A percentile compares a stretch with the other conserved stretches of the same genome.
These are phyloP conservation scores for Nannizziopsis barbatae DNA, from an alignment of 2,329 filamentous ascomycete genomes.

Conservation along the genomic window DNA sequence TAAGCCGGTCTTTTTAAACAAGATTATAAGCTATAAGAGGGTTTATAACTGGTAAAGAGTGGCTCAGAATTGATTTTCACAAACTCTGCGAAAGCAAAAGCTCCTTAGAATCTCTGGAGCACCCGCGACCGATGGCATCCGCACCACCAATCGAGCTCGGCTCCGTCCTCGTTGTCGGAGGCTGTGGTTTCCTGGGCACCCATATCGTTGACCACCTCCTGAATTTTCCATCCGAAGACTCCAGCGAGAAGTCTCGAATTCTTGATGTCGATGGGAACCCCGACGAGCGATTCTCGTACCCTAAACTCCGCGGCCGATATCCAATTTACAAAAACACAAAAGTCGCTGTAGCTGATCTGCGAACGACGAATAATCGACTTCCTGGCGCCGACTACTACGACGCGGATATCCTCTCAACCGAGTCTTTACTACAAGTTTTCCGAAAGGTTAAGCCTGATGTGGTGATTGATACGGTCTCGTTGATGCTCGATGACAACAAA, in stretches of 20 bases:
- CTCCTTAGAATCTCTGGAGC: too few species aligned
- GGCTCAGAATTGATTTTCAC: background rate
- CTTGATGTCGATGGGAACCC: slow-evolving; percentile 16
- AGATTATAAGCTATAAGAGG: too few species aligned
- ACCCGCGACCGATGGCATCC: slow-evolving; percentile 9
- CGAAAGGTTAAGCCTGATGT: slow-evolving; percentile 59
- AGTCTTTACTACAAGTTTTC: slow-evolving; percentile 53
- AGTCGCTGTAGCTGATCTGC: slow-evolving; percentile 62
- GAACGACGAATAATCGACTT: slow-evolving; percentile 56
- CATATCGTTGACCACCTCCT: slow-evolving; percentile 67
- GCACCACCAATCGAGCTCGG: slow-evolving; percentile 42
- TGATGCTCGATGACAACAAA: slow-evolving; percentile 43
- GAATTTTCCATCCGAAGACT: slow-evolving; percentile 42
- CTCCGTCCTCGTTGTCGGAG: slow-evolving; percentile 66
- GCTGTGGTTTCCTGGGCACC: slow-evolving; percentile 74
- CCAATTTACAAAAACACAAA: slow-evolving; percentile 36
- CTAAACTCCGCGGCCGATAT: slow-evolving; percentile 31
- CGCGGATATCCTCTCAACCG: slow-evolving; percentile 62
- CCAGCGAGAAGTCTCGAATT: slow-evolving; percentile 7
- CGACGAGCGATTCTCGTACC: slow-evolving; percentile 29
- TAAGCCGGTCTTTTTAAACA: too few species aligned
- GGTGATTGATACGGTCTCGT: slow-evolving; percentile 83
- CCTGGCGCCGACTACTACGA: slow-evolving; percentile 57
- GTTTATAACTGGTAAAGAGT: too few species aligned
- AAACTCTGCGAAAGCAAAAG: background rate